A percentile compares a stretch with the other conserved stretches of the same genome.
These are phyloP conservation scores for Colletotrichum sp. DNA, from an alignment of 2,329 filamentous ascomycete species.

Conservation along the genomic window DNA sequence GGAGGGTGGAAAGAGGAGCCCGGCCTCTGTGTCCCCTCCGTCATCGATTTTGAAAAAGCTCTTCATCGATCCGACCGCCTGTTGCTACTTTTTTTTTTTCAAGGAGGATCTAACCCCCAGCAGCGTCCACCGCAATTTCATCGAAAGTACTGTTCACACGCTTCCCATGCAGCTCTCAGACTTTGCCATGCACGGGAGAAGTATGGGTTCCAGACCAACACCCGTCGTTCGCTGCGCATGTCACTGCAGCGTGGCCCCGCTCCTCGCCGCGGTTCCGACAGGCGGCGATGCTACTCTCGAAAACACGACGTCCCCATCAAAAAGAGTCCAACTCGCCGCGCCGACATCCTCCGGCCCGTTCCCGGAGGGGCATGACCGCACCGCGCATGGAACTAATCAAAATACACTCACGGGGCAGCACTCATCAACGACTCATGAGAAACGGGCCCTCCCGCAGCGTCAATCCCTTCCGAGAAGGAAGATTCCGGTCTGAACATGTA, in stretches of 20 bases:
- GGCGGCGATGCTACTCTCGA: constrained; percentile 3
- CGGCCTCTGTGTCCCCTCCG: neutral
- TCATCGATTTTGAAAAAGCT: neutral
- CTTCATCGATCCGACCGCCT: neutral
- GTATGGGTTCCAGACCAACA: neutral
- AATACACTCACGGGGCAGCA: neutral
- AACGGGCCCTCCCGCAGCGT: constrained; percentile 13
- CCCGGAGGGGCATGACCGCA: constrained; percentile 6
- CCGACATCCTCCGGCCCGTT: constrained; percentile 12
- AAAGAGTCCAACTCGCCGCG: neutral
- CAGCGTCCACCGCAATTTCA: neutral
- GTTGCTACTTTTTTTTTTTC: neutral
- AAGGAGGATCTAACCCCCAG: neutral
- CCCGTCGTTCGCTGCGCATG: neutral
- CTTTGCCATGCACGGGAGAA: neutral
- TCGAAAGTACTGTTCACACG: neutral
- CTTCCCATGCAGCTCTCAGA: neutral
- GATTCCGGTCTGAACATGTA: neutral
- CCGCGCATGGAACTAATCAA: neutral
- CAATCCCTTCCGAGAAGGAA: constrained; percentile 2
- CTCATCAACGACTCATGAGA: neutral
- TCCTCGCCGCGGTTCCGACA: neutral
- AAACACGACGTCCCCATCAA: neutral
- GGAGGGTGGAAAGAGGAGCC: neutral
- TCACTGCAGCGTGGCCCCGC: neutral